Evolutionary conservation across 2,329 filamentous ascomycete genomes (phyloP), one percentile per base, ranked within the genome.

Genomic region (Xylaria sp.): DNA sequence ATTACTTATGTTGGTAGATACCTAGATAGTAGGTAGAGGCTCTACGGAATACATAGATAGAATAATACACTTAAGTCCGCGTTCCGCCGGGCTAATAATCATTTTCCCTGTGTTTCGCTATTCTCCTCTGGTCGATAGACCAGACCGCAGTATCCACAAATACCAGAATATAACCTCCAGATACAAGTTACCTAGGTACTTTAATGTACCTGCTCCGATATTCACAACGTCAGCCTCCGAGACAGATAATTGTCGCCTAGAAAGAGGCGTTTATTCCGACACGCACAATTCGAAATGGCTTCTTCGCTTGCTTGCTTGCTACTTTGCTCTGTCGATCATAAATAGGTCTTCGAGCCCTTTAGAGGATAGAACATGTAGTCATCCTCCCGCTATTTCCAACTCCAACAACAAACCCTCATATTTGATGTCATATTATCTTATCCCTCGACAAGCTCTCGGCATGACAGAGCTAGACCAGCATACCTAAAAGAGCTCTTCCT

Each of bases 361-460:
- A 17, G 55, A 61, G 57, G 60, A 53, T 47, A 2, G 65, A 51
- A 68, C 58, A 69, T 54, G 38, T 9, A n/a, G 39, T 20, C 15
- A 11, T 61, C 39, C 22, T 39, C 33, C 13, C 20, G 11, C 10
- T 39, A 27, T 50, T 49, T 53, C 50, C 29, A 56, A 50, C 31
- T n/a, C 25, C 17, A 36, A 45, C 27, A 38, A 44, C 10, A 31
- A n/a, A 47, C 6, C n/a, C 27, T 51, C 36, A 3, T 39, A 31
- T 66, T 38, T 57, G 29, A n/a, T 50, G 29, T 39, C 13, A 53
- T 33, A 27, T 36, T 62, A 27, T 38, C 36, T 29, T 38, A 13
- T n/a, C n/a, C 36, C n/a, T 55, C 36, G 22, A 51, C 2, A 38
- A 39, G 9, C 17, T 25, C 31, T 25, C 13, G 31, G 47, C 20